Evolutionary conservation across 1,139 yeast genomes (phyloP).

Genomic region (Geotrichum candidum): DNA sequence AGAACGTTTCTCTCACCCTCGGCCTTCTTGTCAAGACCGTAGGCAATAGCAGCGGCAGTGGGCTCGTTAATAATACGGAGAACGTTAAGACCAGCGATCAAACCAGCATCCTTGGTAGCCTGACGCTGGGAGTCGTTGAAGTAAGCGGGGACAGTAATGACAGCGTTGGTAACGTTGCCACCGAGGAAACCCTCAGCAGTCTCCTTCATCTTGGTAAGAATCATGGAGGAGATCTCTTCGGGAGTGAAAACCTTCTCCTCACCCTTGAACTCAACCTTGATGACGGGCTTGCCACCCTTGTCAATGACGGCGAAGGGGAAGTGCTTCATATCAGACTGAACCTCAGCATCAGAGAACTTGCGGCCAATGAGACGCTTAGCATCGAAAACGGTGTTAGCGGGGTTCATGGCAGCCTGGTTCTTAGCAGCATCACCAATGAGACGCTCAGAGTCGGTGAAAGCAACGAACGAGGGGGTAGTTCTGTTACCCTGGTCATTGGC

Average conservation of each 20-base stretch:
- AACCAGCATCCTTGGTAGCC: conserved; percentile 64
- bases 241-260: conserved; percentile 73
- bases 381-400: conserved; percentile 61
- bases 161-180: conserved; percentile 79
- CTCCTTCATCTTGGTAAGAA: background rate
- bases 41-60: conserved; percentile 97
- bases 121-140: conserved; percentile 11
- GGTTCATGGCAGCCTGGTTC: conserved; percentile 72
- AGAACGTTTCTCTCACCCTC: conserved; percentile 82
- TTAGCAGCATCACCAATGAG: conserved; percentile 43
- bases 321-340: conserved; percentile 87
- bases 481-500: conserved; percentile 99
- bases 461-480: conserved; percentile 96
- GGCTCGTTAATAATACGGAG: conserved; percentile 96
- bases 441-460: conserved; percentile 93
- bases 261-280: conserved; percentile 57
- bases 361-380: conserved; percentile 97
- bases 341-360: conserved; percentile 79
- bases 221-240: conserved; percentile 85
- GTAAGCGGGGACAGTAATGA: conserved; percentile 86
- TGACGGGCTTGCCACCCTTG: conserved; percentile 78
- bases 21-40: conserved; percentile 92
- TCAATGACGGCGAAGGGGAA: conserved; percentile 94
- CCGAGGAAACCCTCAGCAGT: conserved; percentile 65
- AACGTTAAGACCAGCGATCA: conserved; percentile 91